Base-by-base conservation (phyloP, 495 filamentous ascomycete genomes). In the Glonium stellatum region DNA sequence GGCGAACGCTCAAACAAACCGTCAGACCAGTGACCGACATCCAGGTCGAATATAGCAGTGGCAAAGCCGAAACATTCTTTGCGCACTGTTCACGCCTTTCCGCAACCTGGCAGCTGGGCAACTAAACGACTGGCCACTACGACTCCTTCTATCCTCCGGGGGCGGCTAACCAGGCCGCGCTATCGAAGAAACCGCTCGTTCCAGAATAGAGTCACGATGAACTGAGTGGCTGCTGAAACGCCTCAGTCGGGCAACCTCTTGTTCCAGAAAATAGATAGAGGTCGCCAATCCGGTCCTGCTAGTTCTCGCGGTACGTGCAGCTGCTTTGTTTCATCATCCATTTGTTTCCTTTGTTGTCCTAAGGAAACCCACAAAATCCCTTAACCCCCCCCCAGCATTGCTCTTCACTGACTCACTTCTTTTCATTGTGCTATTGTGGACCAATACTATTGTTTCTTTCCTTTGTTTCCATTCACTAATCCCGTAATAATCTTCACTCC, bases 271-370 rank as follows among this genome's bases (percentile, higher is more conserved):
- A 59, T 68, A 59, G 55, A 57, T 52, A 41, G 55, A 36, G 65
- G 65, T 47, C 62, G 63, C 57, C 55, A 54, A 56, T 55, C 54
- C 13, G 65, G 65, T 68, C 65, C 65, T 55, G 44, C 41, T 54
- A 59, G 51, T 57, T 44, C 62, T 65, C 65, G 61, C 65, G 62
- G 65, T 68, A 68, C 65, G 65, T 68, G 62, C 56, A 46, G 31
- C 44, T 58, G 61, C 62, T 65, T 62, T 58, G 62, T 62, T 60
- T 67, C 65, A 61, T 56, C n/a, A 4, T 21, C 49, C 4, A 13
- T 8, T 46, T 46, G 31, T 31, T 35, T 47, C 37, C 50, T 57
- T 19, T 50, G 23, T 36, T 19, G 61, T 59, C 41, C 58, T 61
- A 51, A 34, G 22, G 58, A n/a, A 41, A 37, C 37, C 35, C 37